A percentile compares a stretch with the other conserved stretches of the same genome.
These are phyloP conservation scores for Jaltomata sinuosa DNA, from an alignment of 257 asterid genomes.

Conservation along the genomic window DNA sequence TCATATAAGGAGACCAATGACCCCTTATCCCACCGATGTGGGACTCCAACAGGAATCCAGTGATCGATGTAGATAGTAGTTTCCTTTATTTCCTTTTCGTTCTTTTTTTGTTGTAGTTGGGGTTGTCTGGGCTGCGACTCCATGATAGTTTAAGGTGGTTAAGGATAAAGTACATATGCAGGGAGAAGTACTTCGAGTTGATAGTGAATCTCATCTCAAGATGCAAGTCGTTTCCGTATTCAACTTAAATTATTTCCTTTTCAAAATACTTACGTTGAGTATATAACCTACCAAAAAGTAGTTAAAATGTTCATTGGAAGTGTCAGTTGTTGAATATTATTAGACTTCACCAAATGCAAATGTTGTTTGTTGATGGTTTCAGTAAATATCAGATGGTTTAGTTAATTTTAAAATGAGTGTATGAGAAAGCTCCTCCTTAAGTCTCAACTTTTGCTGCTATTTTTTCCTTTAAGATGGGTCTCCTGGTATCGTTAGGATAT, in stretches of 20 bases:
- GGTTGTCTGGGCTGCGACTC: background rate
- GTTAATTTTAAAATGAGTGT: background rate
- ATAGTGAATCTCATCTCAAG: background rate
- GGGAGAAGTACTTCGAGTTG: background rate
- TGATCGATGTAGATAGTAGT: background rate
- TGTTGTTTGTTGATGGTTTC: background rate
- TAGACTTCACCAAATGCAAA: background rate
- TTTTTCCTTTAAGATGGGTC: background rate
- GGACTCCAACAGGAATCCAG: background rate
- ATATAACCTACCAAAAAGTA: background rate
- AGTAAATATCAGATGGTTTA: background rate
- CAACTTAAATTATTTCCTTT: background rate
- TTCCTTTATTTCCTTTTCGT: background rate
- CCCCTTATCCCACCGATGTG: background rate
- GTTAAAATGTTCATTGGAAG: background rate
- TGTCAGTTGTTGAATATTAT: background rate
- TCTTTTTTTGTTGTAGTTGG: background rate
- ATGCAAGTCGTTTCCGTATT: background rate
- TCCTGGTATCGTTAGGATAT: background rate
- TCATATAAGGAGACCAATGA: background rate
- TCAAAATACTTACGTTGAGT: background rate
- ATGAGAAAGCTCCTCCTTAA: background rate
- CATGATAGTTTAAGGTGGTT: background rate
- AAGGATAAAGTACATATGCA: background rate
- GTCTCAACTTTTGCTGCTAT: background rate